These are phyloP conservation scores for Fusarium sp. DNA, from an alignment of 2,329 filamentous ascomycete genomes.

Conservation along the genomic window DNA sequence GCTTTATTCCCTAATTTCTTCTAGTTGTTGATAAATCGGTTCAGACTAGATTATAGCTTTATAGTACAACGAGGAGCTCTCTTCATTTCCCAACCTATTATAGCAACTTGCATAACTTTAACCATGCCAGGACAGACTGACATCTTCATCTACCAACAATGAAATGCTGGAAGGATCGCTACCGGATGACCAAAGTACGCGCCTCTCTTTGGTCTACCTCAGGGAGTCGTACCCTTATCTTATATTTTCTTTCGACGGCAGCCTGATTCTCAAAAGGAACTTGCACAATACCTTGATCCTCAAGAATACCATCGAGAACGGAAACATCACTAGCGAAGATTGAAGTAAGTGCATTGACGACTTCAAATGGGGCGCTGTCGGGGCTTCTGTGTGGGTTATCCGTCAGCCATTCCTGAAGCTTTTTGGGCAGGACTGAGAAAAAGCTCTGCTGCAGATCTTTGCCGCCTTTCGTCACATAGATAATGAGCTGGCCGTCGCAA, in stretches of 20 bases:
- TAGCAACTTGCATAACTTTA: no score
- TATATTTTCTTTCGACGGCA: not conserved
- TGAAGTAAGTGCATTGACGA: conserved; percentile 7
- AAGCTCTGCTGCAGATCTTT: conserved; percentile 4
- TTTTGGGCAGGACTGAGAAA: conserved; percentile 13
- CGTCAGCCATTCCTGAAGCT: conserved; percentile 23
- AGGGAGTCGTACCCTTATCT: not conserved
- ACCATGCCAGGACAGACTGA: no score
- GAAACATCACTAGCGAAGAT: conserved; percentile 3
- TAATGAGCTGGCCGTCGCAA: not conserved
- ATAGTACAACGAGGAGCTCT: no score
- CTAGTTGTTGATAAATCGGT: not conserved
- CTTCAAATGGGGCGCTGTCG: not conserved
- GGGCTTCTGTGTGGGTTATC: not conserved
- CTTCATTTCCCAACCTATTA: no score
- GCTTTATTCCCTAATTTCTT: not conserved
- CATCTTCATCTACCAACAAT: no score
- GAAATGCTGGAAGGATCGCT: no score
- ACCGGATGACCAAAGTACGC: not conserved
- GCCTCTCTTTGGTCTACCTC: not conserved
- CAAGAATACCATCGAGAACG: conserved; percentile 12
- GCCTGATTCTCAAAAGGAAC: conserved; percentile 17
- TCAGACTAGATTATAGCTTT: not conserved
- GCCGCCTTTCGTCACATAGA: conserved; percentile 1
- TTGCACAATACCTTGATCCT: conserved; percentile 22